Evolutionary conservation across 1,284 basidiomycete genomes (phyloP).

Genomic region (Moesziomyces parantarcticus): DNA sequence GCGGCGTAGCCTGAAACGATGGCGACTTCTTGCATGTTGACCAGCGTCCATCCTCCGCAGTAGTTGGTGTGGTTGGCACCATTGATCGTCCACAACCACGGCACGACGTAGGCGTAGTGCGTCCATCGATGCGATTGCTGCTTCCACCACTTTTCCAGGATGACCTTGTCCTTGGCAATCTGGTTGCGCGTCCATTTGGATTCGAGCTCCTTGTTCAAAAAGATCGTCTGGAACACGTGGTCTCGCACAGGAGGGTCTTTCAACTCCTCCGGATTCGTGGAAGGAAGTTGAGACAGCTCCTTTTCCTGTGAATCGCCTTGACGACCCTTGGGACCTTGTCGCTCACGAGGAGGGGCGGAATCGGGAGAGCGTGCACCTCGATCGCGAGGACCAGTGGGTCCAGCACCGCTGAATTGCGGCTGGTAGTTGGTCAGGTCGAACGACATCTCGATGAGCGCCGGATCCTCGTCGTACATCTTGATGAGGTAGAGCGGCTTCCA

Average conservation of each 20-base stretch:
- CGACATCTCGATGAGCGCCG: conserved; percentile 75
- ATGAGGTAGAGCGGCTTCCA: conserved; percentile 72
- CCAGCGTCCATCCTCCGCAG: conserved; percentile 69
- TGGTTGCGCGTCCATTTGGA: conserved; percentile 73
- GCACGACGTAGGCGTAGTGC: conserved; percentile 73
- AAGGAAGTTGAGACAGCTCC: conserved; percentile 27
- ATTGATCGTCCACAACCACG: conserved; percentile 76
- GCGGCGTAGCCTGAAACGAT: conserved; percentile 75
- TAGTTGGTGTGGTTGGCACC: conserved; percentile 70
- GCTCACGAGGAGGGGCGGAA: conserved; percentile 46
- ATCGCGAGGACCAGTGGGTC: conserved; percentile 40
- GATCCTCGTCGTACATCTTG: conserved; percentile 73
- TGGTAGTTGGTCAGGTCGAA: conserved; percentile 74
- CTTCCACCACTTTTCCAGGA: conserved; percentile 75
- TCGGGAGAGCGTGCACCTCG: conserved; percentile 19
- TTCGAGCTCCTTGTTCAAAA: conserved; percentile 73
- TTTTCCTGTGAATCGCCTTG: conserved; percentile 42
- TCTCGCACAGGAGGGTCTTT: conserved; percentile 67
- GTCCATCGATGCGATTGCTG: conserved; percentile 75
- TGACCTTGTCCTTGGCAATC: conserved; percentile 72
- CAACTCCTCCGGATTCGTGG: conserved; percentile 16
- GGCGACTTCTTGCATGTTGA: conserved; percentile 75
- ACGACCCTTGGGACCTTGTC: conserved; percentile 41
- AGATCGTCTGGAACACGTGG: conserved; percentile 77
- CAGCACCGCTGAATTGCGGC: conserved; percentile 70